These are phyloP conservation scores for Calonectria multiphialidica DNA, from an alignment of 2,329 filamentous ascomycete species.

Conservation along the genomic window DNA sequence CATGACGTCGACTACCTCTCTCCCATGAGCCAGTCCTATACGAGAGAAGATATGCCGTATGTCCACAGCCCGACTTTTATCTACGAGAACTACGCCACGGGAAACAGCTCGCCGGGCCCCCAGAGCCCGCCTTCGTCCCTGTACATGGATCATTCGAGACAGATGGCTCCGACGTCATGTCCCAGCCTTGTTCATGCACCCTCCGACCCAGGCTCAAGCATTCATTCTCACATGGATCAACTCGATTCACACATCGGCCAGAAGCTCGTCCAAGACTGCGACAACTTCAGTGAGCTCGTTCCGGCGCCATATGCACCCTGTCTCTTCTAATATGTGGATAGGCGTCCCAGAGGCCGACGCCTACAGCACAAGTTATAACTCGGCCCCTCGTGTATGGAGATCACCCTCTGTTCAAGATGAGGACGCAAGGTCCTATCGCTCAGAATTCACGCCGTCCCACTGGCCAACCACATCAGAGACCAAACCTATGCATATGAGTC, in stretches of 20 bases:
- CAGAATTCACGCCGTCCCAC: conserved; percentile 59
- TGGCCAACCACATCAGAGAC: conserved; percentile 62
- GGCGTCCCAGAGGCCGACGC: conserved; percentile 66
- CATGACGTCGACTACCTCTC: conserved; percentile 74
- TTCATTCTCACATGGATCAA: conserved; percentile 69
- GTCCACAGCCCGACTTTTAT: conserved; percentile 67
- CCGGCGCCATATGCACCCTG: conserved; percentile 50
- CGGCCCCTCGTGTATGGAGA: conserved; percentile 61
- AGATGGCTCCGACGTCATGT: conserved; percentile 68
- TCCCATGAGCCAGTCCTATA: conserved; percentile 68
- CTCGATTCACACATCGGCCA: conserved; percentile 68
- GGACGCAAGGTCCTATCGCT: conserved; percentile 57
- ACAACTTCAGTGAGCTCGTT: conserved; percentile 65
- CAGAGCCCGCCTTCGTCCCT: conserved; percentile 68
- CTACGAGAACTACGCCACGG: conserved; percentile 66
- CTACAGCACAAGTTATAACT: conserved; percentile 64
- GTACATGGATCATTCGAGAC: conserved; percentile 63
- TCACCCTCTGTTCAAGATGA: conserved; percentile 56
- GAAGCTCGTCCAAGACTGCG: conserved; percentile 67
- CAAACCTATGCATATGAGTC: conserved; percentile 64
- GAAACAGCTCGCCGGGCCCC: conserved; percentile 64
- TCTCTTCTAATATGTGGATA: conserved; percentile 53
- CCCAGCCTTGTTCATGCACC: conserved; percentile 72
- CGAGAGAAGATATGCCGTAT: conserved; percentile 68
- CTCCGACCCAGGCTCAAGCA: conserved; percentile 71